A percentile compares a stretch with the other conserved stretches of the same genome.
Evolutionary conservation across 1,139 yeast genomes (phyloP).

Genomic region (Diutina scorzettiae): DNA sequence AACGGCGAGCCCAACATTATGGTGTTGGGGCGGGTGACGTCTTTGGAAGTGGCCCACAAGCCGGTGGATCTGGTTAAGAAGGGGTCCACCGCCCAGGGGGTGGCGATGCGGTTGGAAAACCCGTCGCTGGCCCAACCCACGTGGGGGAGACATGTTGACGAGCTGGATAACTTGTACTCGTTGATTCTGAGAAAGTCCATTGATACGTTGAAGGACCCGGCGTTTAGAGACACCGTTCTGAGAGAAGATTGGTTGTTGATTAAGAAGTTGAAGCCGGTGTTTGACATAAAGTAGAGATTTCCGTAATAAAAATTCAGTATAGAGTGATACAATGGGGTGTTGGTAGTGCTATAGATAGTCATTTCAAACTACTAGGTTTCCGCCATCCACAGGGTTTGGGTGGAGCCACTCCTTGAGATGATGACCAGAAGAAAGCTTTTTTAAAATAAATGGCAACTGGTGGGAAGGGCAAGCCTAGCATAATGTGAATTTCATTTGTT

Average conservation of each 20-base stretch:
- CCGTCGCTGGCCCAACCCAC: constrained; percentile 89
- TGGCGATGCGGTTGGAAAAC: constrained; percentile 92
- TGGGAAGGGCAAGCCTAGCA: too few relatives aligned
- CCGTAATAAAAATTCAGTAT: too few relatives aligned
- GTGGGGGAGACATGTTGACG: constrained; percentile 99
- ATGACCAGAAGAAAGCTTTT: too few relatives aligned
- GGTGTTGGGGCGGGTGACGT: constrained; percentile 73
- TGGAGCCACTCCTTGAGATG: too few relatives aligned
- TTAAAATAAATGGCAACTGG: too few relatives aligned
- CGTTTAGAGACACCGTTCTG: constrained; percentile 87
- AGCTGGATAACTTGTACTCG: constrained; percentile 79
- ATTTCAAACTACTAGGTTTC: too few relatives aligned
- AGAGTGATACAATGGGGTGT: too few relatives aligned
- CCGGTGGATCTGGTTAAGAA: constrained; percentile 69
- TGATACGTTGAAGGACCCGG: constrained; percentile 96
- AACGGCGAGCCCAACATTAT: constrained; percentile 54
- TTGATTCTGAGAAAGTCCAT: constrained; percentile 79
- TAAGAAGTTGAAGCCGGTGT: constrained; percentile 77
- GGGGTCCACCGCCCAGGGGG: constrained; percentile 96
- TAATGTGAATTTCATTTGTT: too few relatives aligned
- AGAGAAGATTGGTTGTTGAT: constrained; percentile 92
- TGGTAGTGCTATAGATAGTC: too few relatives aligned
- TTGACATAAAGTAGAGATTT: constrained; percentile 52
- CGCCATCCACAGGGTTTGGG: too few relatives aligned
- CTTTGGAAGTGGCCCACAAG: constrained; percentile 92